phyloP scores from a whole-genome alignment of 495 filamentous ascomycete genomes.

The Glonium stellatum region DNA sequence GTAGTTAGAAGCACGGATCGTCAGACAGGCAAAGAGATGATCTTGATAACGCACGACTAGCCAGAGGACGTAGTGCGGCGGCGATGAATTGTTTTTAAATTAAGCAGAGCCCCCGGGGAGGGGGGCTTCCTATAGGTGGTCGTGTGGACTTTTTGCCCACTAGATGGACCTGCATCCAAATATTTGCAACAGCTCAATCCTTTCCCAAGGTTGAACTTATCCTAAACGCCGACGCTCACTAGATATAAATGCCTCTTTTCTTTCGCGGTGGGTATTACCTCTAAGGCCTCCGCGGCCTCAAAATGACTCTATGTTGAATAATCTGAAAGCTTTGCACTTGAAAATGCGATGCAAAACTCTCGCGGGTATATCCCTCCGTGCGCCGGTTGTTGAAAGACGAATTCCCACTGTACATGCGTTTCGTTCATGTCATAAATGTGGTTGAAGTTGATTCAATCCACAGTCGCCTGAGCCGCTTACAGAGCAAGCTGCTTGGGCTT shows the following conservation, averaged over 20 bases:
- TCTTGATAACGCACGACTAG: no score
- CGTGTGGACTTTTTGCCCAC: no score
- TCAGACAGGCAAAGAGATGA: no score
- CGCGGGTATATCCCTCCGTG: conserved; percentile 24
- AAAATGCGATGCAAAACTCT: conserved; percentile 22
- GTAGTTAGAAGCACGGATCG: no score
- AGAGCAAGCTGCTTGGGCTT: conserved; percentile 88
- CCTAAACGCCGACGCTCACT: neutral
- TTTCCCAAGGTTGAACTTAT: neutral
- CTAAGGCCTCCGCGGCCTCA: neutral
- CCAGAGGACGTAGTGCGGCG: no score
- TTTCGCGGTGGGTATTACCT: neutral
- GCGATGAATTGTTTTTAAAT: no score
- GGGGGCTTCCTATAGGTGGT: no score
- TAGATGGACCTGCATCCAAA: no score
- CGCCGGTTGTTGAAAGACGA: conserved; percentile 29
- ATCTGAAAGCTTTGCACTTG: conserved; percentile 21
- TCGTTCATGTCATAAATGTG: conserved; percentile 24
- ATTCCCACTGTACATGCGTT: conserved; percentile 22
- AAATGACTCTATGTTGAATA: conserved; percentile 20
- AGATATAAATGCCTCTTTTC: neutral
- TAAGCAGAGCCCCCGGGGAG: no score
- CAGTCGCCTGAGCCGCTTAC: conserved; percentile 41
- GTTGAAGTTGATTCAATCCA: conserved; percentile 30
- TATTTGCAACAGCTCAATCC: no score